Evolutionary conservation across 2,329 filamentous ascomycete species (phyloP), one percentile per base, ranked within the genome.

Genomic region (Harringtonia lauricola): DNA sequence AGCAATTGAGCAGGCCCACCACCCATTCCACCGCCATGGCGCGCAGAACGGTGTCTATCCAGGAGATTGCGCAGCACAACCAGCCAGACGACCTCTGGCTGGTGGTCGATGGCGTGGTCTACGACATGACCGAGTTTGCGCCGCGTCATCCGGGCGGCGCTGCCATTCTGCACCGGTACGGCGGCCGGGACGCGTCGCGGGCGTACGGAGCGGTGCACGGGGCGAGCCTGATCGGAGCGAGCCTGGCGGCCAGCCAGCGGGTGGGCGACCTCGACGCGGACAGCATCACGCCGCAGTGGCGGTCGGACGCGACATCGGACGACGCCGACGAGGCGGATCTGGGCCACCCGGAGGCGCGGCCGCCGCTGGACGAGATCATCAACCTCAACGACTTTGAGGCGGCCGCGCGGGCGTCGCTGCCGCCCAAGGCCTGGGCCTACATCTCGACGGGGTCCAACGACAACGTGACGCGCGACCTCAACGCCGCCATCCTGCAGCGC

Each of bases 101-200:
- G 46, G 79, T 83, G 17, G 71, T 86, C 19, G 73, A 84, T 57
- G 72, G 72, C 37, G 71, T 74, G 52, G 78, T 85, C 24, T 86
- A 81, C 69, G 79, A 86, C 56, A 63, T 86, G 39, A 81, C 79
- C 3, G 70, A 76, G 2, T 86, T 86, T 52, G 65, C 81, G 15
- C 51, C 57, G 22, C 52, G 58, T 34, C 63, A 65, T 33, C 63
- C 63, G 1, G 63, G 63, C 10, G 63, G 63, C 2, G 50, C 56
- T 5, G 54, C 47, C 60, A 61, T 74, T 51, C 63, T 80, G 31
- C 55, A 66, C 26, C 60, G 64, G 38, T 67, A 68, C 44, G 71
- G 71, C 30, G 74, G 73, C n/a, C 61, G 60, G 21, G 71, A 77
- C 58, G 73, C 72, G 3, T 72, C 70, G 22, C 64, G 61, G 43